Base-by-base conservation (phyloP, 495 filamentous ascomycete species). In the Daldinia caldariorum region DNA sequence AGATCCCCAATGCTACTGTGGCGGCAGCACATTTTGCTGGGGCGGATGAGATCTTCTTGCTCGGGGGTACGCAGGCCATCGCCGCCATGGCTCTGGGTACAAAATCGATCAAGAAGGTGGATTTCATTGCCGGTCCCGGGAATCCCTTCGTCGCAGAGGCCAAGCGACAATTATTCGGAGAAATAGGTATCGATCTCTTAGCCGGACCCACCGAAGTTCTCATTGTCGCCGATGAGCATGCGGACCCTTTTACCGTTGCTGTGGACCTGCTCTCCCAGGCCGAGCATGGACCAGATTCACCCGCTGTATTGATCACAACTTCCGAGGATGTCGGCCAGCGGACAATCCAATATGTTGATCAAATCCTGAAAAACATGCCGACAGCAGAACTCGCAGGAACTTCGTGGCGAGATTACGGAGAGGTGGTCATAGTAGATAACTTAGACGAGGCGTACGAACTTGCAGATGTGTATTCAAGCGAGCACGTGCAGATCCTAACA, bases 41-140 rank as follows among this genome's bases (percentile, higher is more conserved):
- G 2, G 85, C 85, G 0, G 85, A 86, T 63, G 77, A 81, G 22
- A 86, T 86, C 54, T 85, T 79, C 74, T 72, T 86, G 41, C 78
- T 87, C 1, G 84, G 85, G 0, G 84, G 85, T 0, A 84, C 85
- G 0, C 85, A 87, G 63, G 84, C 85, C 7, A 75, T 86, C 53
- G 87, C 89, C 3, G 89, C 88, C 29, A 89, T 91, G 86, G 88
- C 89, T 4, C 81, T 90, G 61, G 89, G 89, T n/a, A 90, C 89
- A 0, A 81, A 89, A 67, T 87, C 84, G 0, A 82, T 86, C 43
- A 75, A 66, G 43, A 83, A 83, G 51, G 80, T 83, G 4, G 82
- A 86, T 61, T 86, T 87, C 76, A 78, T 86, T 34, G 84, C 84
- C 4, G 85, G 85, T 0, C 85, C 84, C 0, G 85, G 84, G 5